Base-by-base conservation (phyloP, 2,329 filamentous ascomycete genomes). In the Ilyonectria destructans region DNA sequence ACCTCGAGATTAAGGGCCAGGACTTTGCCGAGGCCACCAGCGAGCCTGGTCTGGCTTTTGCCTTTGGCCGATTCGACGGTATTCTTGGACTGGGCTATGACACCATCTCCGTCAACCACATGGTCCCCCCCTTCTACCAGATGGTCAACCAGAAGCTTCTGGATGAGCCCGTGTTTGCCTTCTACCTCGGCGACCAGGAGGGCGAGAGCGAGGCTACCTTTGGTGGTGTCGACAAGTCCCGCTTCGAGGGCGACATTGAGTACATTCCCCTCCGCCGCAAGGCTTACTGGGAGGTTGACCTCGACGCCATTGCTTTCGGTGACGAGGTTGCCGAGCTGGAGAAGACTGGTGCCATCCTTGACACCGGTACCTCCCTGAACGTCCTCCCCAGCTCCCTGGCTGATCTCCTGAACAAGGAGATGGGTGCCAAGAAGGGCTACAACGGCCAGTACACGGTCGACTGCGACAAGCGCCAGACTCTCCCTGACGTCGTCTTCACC, bases 271-370 rank as follows among this genome's bases (percentile, higher is more conserved):
- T 99, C 76, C 94, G 96, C 83, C 94, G 96, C 82, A 98, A 98
- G 92, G 96, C 96, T 57, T 99, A 99, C 90, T 99, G 96, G 96
- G 96, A 99, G 89, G 96, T 99, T 63, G 95, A 98, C 78, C 91
- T 99, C 69, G 92, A 98, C 78, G 88, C 94, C 72, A 96, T 99
- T 84, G 91, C 92, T 63, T 94, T 98, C 72, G 97, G 96, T 77
- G 89, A 95, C 60, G 90, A 93, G 79, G 91, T 90, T 74, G 95
- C 95, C 69, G 93, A 97, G 82, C 91, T 98, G 72, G 96, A 98
- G 73, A 90, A 94, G 87, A 98, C 95, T 67, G 97, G 96, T 85
- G 94, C 95, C 77, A 98, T 99, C 74, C 93, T 99, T 69, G 96
- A 99, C 88, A 99, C 96, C 63, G 96, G 96, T 78, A 99, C 96